These are phyloP conservation scores for Torulaspora pretoriensis DNA, from an alignment of 1,139 yeast genomes.

Conservation along the genomic window DNA sequence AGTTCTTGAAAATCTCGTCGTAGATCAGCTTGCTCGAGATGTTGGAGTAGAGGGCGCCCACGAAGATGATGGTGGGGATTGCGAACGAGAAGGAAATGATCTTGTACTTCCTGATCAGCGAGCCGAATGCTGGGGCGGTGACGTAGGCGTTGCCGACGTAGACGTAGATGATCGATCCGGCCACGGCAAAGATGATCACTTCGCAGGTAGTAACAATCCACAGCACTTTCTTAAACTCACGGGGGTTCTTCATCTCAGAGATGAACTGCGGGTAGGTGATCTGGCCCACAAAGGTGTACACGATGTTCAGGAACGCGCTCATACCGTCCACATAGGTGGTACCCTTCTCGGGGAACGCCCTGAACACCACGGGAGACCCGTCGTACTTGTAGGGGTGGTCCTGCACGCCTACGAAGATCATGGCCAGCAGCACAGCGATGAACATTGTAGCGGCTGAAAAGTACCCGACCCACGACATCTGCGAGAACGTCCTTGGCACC, in stretches of 20 bases:
- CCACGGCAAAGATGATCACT: slow-evolving; percentile 47
- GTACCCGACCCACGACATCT: slow-evolving; percentile 47
- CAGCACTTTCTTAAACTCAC: slow-evolving; percentile 55
- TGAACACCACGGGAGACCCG: slow-evolving; percentile 43
- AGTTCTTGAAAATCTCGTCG: slow-evolving; percentile 43
- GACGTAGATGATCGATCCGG: slow-evolving; percentile 55
- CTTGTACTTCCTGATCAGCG: slow-evolving; percentile 45
- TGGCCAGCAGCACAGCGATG: slow-evolving; percentile 49
- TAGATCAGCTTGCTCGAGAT: slow-evolving; percentile 52
- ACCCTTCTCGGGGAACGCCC: slow-evolving; percentile 48
- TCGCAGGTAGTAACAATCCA: slow-evolving; percentile 50
- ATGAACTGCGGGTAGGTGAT: slow-evolving; percentile 60
- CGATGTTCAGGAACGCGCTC: slow-evolving; percentile 56
- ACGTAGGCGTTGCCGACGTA: slow-evolving; percentile 54
- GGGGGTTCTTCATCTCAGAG: slow-evolving; percentile 55
- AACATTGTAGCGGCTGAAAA: slow-evolving; percentile 56
- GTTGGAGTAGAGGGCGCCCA: slow-evolving; percentile 54
- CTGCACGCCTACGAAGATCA: slow-evolving; percentile 53
- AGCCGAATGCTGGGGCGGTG: slow-evolving; percentile 58
- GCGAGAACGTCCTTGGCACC: slow-evolving; percentile 53
- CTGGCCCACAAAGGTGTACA: slow-evolving; percentile 61
- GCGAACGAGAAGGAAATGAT: slow-evolving; percentile 59
- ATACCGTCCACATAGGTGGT: slow-evolving; percentile 52
- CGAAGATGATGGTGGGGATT: slow-evolving; percentile 53
- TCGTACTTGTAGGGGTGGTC: slow-evolving; percentile 45